Percentiles rank a stretch among this genome's conserved stretches.
These are phyloP conservation scores for Saxophila tyrrhenica DNA, from an alignment of 495 filamentous ascomycete species.

Conservation along the genomic window DNA sequence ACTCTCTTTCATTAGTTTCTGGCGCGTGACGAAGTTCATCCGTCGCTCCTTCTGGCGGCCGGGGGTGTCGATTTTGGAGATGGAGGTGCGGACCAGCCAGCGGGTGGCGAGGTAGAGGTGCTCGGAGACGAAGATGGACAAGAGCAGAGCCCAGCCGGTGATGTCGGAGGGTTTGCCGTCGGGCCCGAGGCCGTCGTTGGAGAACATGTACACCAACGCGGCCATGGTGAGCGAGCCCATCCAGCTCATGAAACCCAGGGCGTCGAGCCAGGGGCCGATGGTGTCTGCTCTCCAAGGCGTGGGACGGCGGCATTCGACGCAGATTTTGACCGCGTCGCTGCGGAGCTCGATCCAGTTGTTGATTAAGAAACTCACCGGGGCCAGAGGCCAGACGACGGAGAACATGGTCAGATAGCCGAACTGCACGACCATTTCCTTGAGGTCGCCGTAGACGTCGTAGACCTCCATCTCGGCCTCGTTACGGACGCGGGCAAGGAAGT, in stretches of 20 bases:
- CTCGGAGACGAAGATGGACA: conserved; percentile 79
- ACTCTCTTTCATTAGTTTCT: conserved; percentile 56
- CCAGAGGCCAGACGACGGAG: conserved; percentile 84
- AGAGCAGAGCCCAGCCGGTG: conserved; percentile 65
- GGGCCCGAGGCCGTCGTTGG: conserved; percentile 47
- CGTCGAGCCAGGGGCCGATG: conserved; percentile 89
- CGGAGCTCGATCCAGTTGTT: conserved; percentile 97
- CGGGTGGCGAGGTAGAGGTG: conserved; percentile 71
- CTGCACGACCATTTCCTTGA: conserved; percentile 92
- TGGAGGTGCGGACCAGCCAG: conserved; percentile 53
- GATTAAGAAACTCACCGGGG: conserved; percentile 75
- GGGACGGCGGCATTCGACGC: conserved; percentile 75
- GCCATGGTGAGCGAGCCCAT: conserved; percentile 76
- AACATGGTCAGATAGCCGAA: conserved; percentile 86
- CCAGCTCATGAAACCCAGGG: conserved; percentile 81
- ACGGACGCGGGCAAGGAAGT: conserved; percentile 70
- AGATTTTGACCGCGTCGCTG: conserved; percentile 90
- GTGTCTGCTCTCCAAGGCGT: conserved; percentile 79
- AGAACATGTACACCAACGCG: conserved; percentile 80
- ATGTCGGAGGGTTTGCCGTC: conserved; percentile 55
- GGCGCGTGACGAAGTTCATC: conserved; percentile 62
- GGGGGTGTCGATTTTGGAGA: conserved; percentile 72
- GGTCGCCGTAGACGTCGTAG: conserved; percentile 81
- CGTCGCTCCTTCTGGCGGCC: conserved; percentile 70
- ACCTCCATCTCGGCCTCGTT: conserved; percentile 73